A percentile compares a stretch with the other conserved stretches of the same genome.
Conservation (phyloP, 257 asterid genomes). For the Voacanga thouarsii region DNA sequence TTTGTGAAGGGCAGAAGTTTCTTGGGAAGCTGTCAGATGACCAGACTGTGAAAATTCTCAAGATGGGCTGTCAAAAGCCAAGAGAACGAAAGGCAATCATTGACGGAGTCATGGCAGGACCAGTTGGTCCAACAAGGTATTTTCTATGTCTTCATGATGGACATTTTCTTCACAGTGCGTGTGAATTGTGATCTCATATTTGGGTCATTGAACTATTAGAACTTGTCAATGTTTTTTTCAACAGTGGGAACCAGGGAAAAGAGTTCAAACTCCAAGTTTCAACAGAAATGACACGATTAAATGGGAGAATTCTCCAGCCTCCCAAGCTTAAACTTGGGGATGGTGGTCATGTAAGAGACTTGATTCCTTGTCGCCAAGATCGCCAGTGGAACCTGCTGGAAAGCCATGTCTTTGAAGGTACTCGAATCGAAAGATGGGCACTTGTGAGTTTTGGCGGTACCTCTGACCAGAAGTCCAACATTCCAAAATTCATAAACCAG, state of each 20-base stretch:
- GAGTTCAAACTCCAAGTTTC: constrained; percentile 73
- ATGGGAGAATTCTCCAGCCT: constrained; percentile 87
- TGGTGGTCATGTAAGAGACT: constrained; percentile 64
- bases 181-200: not conserved
- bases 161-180: not conserved
- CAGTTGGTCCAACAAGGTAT: constrained; percentile 94
- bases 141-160: not conserved
- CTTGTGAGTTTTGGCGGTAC: constrained; percentile 81
- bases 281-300: constrained; percentile 68
- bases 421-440: constrained; percentile 76
- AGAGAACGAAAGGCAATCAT: constrained; percentile 67
- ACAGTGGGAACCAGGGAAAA: constrained; percentile 64
- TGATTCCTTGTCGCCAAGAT: constrained; percentile 78
- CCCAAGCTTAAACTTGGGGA: constrained; percentile 92
- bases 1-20: constrained; percentile 98
- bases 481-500: constrained; percentile 70
- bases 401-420: constrained; percentile 90
- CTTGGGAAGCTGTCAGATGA: constrained; percentile 92
- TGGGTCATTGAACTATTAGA: not conserved
- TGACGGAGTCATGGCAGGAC: constrained; percentile 69
- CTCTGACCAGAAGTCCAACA: constrained; percentile 55
- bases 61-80: constrained; percentile 87
- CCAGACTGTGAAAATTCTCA: constrained; percentile 77
- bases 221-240: constrained; percentile 11
- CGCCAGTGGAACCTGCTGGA: constrained; percentile 91